Percentiles rank a stretch among this genome's conserved stretches.
These are phyloP conservation scores for Gloeophyllum trabeum DNA, from an alignment of 768 basidiomycete species.

Conservation along the genomic window DNA sequence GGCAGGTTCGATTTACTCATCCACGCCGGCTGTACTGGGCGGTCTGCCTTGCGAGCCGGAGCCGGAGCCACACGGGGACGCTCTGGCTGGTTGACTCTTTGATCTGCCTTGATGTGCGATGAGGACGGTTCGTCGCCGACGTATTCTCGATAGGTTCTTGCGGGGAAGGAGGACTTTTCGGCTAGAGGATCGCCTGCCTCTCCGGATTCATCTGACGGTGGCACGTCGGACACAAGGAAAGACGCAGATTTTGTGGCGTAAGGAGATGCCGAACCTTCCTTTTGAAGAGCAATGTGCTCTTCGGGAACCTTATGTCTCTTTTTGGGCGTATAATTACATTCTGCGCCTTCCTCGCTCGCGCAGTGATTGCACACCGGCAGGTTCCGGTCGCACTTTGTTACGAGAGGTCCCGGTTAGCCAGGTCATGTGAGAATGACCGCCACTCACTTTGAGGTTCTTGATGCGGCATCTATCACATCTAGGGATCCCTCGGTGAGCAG, in stretches of 20 bases:
- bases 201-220: conserved; percentile 20
- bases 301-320: conserved; percentile 45
- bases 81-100: too few relatives aligned
- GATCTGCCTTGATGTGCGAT: too few relatives aligned
- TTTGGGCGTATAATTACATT: conserved; percentile 68
- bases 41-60: not conserved
- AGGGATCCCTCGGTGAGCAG: conserved; percentile 66
- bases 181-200: too few relatives aligned
- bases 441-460: conserved; percentile 52
- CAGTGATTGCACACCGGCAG: conserved; percentile 65
- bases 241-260: conserved; percentile 37
- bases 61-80: not conserved
- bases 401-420: too few relatives aligned
- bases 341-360: conserved; percentile 33
- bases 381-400: conserved; percentile 49
- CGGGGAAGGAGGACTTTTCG: too few relatives aligned
- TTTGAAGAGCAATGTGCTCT: conserved; percentile 22
- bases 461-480: conserved; percentile 62
- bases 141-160: too few relatives aligned
- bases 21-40: too few relatives aligned
- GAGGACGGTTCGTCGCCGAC: too few relatives aligned
- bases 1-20: too few relatives aligned
- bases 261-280: conserved; percentile 25
- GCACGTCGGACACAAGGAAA: conserved; percentile 31
- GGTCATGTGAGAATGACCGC: not conserved